Percentiles rank a stretch among this genome's conserved stretches.
Conservation (phyloP, 768 basidiomycete species). For the Ephemerocybe angulata region DNA sequence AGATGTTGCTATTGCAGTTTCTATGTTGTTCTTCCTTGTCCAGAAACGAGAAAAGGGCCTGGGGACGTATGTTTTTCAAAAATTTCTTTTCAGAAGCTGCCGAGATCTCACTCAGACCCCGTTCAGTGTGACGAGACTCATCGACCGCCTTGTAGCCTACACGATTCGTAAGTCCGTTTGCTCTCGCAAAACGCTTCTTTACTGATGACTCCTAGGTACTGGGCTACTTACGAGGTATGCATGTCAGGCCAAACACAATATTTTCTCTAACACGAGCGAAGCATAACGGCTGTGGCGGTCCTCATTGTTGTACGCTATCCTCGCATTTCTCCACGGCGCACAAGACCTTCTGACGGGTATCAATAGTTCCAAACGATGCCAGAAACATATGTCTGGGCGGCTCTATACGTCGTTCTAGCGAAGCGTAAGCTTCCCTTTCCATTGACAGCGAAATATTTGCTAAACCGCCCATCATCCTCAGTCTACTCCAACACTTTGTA, state of each 20-base stretch:
- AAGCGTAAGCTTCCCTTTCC: neutral
- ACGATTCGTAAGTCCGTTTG: constrained; percentile 10
- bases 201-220: no score
- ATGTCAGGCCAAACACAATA: neutral
- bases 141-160: constrained; percentile 2
- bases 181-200: no score
- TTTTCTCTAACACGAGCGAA: neutral
- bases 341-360: no score
- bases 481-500: constrained; percentile 6
- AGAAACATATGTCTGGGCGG: constrained; percentile 2
- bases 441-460: neutral
- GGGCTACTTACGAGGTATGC: neutral
- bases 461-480: neutral
- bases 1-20: constrained; percentile 6
- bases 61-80: neutral
- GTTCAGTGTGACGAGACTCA: neutral
- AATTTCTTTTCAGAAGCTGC: neutral
- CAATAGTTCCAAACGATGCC: constrained; percentile 1
- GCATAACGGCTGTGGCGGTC: neutral
- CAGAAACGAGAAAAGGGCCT: neutral
- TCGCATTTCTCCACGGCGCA: no score
- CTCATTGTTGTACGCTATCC: no score
- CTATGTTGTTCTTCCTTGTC: constrained; percentile 7
- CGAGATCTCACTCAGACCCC: no score
- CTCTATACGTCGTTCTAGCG: constrained; percentile 1